Conservation (phyloP, 768 basidiomycete genomes). For the Suillus cothurnatus region DNA sequence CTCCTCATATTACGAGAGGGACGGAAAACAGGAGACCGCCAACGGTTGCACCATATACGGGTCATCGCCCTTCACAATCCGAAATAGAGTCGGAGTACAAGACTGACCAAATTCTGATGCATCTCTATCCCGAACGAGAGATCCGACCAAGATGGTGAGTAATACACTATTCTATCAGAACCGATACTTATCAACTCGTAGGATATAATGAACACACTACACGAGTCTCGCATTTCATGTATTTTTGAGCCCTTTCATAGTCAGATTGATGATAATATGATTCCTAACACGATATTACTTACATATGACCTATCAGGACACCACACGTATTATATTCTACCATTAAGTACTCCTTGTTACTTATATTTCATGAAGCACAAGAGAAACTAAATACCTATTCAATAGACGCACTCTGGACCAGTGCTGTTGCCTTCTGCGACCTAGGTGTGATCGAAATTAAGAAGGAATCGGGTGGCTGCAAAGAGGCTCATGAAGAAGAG, state of each 20-base stretch:
- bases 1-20: conserved; percentile 15
- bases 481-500: not conserved
- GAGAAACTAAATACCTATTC: conserved; percentile 22
- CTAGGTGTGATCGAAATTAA: conserved; percentile 23
- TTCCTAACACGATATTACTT: not conserved
- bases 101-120: conserved; percentile 38
- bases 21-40: conserved; percentile 24
- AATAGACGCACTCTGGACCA: conserved; percentile 17
- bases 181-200: not conserved
- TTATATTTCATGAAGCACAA: not conserved
- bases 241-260: not conserved
- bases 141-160: conserved; percentile 36
- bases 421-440: conserved; percentile 13
- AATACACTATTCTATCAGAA: not conserved
- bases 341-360: conserved; percentile 12
- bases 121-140: conserved; percentile 33
- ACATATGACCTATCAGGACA: conserved; percentile 5
- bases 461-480: conserved; percentile 18
- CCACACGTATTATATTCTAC: not conserved
- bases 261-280: not conserved
- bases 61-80: conserved; percentile 24
- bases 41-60: conserved; percentile 11
- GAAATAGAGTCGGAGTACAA: conserved; percentile 35
- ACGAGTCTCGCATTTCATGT: conserved; percentile 1
- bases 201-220: conserved; percentile 6